Base-by-base conservation (phyloP, 2,329 filamentous ascomycete species). In the Paecilomyces niveus region DNA sequence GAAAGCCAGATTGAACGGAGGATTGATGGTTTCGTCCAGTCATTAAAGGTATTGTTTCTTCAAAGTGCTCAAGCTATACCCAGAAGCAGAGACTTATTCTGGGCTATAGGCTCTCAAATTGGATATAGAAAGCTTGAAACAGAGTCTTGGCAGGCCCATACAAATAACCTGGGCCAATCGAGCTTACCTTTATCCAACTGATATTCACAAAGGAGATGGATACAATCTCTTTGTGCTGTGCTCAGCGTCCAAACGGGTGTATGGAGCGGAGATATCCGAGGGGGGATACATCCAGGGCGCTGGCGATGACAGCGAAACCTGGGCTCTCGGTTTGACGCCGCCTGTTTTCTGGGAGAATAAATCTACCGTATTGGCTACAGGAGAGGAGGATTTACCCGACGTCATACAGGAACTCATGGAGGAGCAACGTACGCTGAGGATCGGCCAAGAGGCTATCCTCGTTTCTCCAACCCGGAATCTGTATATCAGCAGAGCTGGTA, bases 231-330 rank as follows among this genome's bases (percentile, higher is more conserved):
- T 97, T 2, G 83, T 97, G 22, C 89, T 94, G 68, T 94, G 90
- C 70, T 97, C 92, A 0, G 89, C 91, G 11, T 96, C 91, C 1
- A 83, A 86, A 32, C 82, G 88, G 15, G 86, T 92, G 0, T 76
- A 77, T 1, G 88, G 86, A 11, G 85, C 83, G 2, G 90, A 93
- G 70, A 79, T 84, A 64, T 84, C 84, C 29, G 86, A 88, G 68
- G 84, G 83, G 2, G 87, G 86, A 5, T 99, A 99, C 69, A 88
- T 99, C 59, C 94, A 97, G 74, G 94, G 94, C 55, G 93, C 93
- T 0, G 94, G 89, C 1, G 94, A 99, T 72, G 94, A 99, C 71
- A 90, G 89, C 11, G 94, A 99, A 78, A 90, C 90, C 65, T 99
- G 94, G 94, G 88, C 92, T 1, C 78, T 83, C 56, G 91, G 90